Percentiles rank a stretch among this genome's conserved stretches.
These are phyloP conservation scores for Mycena leptocephala DNA, from an alignment of 768 basidiomycete genomes.

Conservation along the genomic window DNA sequence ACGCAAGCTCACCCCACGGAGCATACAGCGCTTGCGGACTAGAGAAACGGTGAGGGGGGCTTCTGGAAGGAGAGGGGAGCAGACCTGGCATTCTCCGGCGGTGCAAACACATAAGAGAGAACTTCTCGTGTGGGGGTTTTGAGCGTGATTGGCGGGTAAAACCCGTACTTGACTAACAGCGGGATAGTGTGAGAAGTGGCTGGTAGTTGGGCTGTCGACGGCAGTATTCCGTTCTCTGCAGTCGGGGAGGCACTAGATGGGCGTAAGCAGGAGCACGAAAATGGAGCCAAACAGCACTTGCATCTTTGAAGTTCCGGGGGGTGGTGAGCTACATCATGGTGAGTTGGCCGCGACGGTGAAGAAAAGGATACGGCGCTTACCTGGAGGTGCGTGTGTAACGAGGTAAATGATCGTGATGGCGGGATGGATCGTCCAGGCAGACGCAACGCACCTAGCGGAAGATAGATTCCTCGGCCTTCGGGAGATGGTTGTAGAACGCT, in stretches of 20 bases:
- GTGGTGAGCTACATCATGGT: slow-evolving; percentile 16
- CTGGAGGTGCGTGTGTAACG: background rate
- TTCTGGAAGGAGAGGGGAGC: slow-evolving; percentile 42
- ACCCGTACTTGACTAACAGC: slow-evolving; percentile 64
- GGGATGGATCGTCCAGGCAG: slow-evolving; percentile 41
- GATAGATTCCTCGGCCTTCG: slow-evolving; percentile 80
- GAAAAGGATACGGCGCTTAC: slow-evolving; percentile 17
- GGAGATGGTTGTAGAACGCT: slow-evolving; percentile 70
- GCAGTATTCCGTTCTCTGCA: slow-evolving; percentile 45
- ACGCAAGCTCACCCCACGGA: slow-evolving; percentile 84
- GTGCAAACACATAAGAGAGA: slow-evolving; percentile 82
- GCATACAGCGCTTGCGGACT: slow-evolving; percentile 63
- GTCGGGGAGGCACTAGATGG: slow-evolving; percentile 48
- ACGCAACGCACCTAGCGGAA: slow-evolving; percentile 63
- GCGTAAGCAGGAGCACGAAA: slow-evolving; percentile 38
- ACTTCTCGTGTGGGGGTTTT: slow-evolving; percentile 78
- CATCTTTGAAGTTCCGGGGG: slow-evolving; percentile 33
- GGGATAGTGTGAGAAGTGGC: slow-evolving; percentile 50
- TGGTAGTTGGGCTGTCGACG: slow-evolving; percentile 37
- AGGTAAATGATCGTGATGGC: background rate
- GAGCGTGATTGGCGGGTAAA: slow-evolving; percentile 68
- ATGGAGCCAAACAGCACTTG: slow-evolving; percentile 26
- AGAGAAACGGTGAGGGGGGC: slow-evolving; percentile 42
- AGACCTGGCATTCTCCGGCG: slow-evolving; percentile 72
- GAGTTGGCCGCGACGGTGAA: background rate